Evolutionary conservation across 2,329 filamentous ascomycete species (phyloP), one percentile per base, ranked within the genome.

Genomic region (Talaromyces verruculosus): DNA sequence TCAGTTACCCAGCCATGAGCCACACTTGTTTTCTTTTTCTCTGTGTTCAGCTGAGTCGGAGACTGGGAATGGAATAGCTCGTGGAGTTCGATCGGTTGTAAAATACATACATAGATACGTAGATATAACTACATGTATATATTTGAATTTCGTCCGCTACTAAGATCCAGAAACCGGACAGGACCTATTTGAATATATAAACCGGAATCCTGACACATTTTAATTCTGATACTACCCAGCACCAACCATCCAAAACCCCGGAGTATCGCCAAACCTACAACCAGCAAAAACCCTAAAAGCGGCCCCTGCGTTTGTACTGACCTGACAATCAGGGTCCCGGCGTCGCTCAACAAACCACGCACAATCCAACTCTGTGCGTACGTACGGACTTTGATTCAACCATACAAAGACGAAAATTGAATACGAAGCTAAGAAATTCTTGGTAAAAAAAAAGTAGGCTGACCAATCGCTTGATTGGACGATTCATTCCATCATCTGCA

Each of bases 381-480:
- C 13, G 47, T 51, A 28, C 25, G 13, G 6, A 53, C 30, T 55
- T 22, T 37, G 19, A 5, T 37, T 37, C 53, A 39, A 11, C 51
- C 30, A 57, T 33, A n/a, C 49, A 33, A 11, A n/a, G n/a, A n/a
- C 17, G 17, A n/a, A 35, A 33, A 33, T 10, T 13, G 2, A 22
- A 37, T 39, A 37, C 53, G 33, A 57, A 57, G 5, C 19, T 57
- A 30, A 22, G 13, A 28, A 7, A 22, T 22, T 22, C 22, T 22
- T 22, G 22, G 22, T 2, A 11, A 37, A 22, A 22, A 37, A 33
- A 33, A 33, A 2, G 30, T 15, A 57, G 5, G 53, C 33, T 30
- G 15, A 35, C 43, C 43, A 61, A 51, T 61, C 59, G 43, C 59
- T 39, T 61, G 28, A 37, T 51, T 37, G 59, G 59, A 17, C 43